Base-by-base conservation (phyloP, 352 stramenopile genomes). In the Peronospora farinosa region DNA sequence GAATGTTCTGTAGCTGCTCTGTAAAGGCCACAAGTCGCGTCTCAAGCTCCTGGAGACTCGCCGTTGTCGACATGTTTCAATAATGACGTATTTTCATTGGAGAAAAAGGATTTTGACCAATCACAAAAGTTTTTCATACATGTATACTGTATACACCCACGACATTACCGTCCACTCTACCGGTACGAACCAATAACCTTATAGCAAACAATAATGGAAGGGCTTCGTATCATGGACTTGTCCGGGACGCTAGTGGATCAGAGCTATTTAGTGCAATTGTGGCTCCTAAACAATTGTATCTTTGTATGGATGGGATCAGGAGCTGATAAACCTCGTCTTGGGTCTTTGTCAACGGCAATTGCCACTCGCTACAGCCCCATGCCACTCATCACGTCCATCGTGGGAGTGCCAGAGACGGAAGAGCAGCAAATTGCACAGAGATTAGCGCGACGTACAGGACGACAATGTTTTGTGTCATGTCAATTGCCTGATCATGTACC, bases 391-490 rank as follows among this genome's bases (percentile, higher is more conserved):
- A 88, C 74, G 46, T 74, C 78, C n/a, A 60, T 92, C 32, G 66
- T 88, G 36, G 81, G 78, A 5, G 54, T 65, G 1, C 69, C 74
- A 0, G 77, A 88, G 59, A 81, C 86, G 65, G 72, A 85, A 42
- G 81, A 90, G 50, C 76, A 88, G 52, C 81, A 92, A 58, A 87
- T 92, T 50, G 81, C 77, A 10, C 81, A 92, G 53, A 63, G 78
- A 30, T 64, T 92, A 12, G 76, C 78, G 38, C 59, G 69, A 16
- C 72, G 76, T 28, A 86, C 81, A 6, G 69, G 66, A 1, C 67
- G 69, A 0, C 81, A 90, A 57, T 88, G 78, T 32, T 92, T 92
- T 39, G 78, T 92, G 47, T 90, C 76, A 12, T 92, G 81, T 36
- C 76, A 88, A 46, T 35, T 92, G 33, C 78, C 81, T 0, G 78